phyloP scores from a whole-genome alignment of 257 asterid species.

The Nyctanthes arbortristis region DNA sequence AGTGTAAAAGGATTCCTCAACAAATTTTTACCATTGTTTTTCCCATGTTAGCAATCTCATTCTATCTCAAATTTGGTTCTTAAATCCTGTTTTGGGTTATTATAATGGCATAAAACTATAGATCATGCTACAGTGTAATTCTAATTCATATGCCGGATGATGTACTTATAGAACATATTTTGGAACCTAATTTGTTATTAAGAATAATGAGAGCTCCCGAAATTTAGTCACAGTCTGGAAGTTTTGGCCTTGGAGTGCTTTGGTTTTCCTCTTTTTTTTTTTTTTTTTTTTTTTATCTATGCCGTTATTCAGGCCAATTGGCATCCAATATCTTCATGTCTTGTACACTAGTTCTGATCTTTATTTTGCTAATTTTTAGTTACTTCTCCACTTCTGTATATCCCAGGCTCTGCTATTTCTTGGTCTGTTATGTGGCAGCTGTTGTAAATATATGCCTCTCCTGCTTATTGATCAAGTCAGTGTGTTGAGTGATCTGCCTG shows the following conservation, averaged over 20 bases:
- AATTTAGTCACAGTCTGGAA: not conserved
- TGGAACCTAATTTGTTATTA: not conserved
- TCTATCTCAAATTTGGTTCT: no score
- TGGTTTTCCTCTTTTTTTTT: not conserved
- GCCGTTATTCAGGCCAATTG: not conserved
- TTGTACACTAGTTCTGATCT: not conserved
- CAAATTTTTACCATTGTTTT: not conserved
- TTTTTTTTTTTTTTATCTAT: not conserved
- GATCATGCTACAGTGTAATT: not conserved
- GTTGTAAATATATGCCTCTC: constrained; percentile 76
- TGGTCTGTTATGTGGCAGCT: constrained; percentile 78
- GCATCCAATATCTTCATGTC: not conserved
- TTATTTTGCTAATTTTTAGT: not conserved
- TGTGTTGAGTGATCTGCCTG: constrained; percentile 76
- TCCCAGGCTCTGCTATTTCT: constrained; percentile 72
- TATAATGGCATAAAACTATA: no score
- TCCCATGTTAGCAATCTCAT: no score
- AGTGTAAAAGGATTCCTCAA: not conserved
- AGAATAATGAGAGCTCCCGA: not conserved
- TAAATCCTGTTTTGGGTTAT: not conserved
- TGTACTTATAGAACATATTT: not conserved
- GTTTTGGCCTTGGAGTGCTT: not conserved
- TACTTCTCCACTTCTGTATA: not conserved
- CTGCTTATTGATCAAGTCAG: constrained; percentile 47
- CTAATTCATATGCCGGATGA: not conserved